phyloP scores from a whole-genome alignment of 2,329 filamentous ascomycete species.

The Nigrospora sphaerica region DNA sequence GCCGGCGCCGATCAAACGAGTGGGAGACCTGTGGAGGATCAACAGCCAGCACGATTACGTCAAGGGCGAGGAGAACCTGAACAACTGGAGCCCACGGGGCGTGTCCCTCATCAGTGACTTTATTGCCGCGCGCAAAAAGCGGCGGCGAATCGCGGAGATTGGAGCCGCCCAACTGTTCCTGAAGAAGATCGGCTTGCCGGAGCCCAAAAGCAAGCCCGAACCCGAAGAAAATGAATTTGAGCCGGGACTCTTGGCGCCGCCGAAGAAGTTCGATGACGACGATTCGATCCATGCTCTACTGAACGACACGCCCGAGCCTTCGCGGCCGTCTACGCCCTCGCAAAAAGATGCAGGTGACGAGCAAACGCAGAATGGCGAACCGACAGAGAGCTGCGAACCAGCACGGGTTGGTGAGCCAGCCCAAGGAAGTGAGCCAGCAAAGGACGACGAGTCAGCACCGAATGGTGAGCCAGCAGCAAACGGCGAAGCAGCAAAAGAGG shows the following conservation, averaged over 20 bases:
- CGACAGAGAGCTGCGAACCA: too few relatives aligned
- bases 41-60: slow-evolving; percentile 93
- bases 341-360: slow-evolving; percentile 2
- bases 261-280: slow-evolving; percentile 29
- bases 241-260: slow-evolving; percentile 21
- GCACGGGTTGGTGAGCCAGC: too few relatives aligned
- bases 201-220: slow-evolving; percentile 24
- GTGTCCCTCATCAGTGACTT: slow-evolving; percentile 89
- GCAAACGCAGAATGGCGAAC: too few relatives aligned
- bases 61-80: slow-evolving; percentile 85
- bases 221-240: slow-evolving; percentile 29
- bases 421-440: too few relatives aligned
- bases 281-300: slow-evolving; percentile 52
- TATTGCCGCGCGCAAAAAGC: slow-evolving; percentile 66
- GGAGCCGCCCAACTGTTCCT: slow-evolving; percentile 65
- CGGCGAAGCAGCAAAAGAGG: too few relatives aligned
- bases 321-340: slow-evolving; percentile 28
- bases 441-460: too few relatives aligned
- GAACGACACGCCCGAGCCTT: slow-evolving; percentile 48
- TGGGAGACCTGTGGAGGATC: slow-evolving; percentile 92
- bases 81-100: slow-evolving; percentile 79
- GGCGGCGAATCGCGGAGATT: slow-evolving; percentile 69
- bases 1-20: slow-evolving; percentile 82
- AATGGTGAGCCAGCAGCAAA: too few relatives aligned
- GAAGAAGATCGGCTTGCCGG: slow-evolving; percentile 46